Evolutionary conservation across 345 rosid genomes (phyloP).

Genomic region (Orychophragmus violaceus): DNA sequence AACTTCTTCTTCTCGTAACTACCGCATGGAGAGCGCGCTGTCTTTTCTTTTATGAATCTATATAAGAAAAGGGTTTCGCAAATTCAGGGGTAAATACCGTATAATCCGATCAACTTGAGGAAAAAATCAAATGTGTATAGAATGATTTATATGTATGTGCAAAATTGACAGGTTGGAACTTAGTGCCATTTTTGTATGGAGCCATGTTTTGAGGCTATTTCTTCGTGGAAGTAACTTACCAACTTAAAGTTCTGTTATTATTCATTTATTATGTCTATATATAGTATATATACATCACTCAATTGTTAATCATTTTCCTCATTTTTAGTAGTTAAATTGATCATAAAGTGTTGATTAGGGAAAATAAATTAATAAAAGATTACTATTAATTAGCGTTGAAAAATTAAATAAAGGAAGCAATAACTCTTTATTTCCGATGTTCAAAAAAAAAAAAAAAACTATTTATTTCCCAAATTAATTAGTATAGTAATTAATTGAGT

Average conservation of each 20-base stretch:
- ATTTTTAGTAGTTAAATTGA: neutral
- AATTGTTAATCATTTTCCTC: neutral
- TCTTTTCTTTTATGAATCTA: slow-evolving; percentile 1
- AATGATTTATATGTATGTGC: neutral
- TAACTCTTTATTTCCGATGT: no score
- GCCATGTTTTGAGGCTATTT: slow-evolving; percentile 21
- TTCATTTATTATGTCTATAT: neutral
- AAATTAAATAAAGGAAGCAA: neutral
- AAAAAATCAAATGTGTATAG: neutral
- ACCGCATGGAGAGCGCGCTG: slow-evolving; percentile 3
- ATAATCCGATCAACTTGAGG: slow-evolving; percentile 10
- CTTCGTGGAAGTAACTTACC: slow-evolving; percentile 8
- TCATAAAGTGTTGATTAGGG: neutral
- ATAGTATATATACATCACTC: neutral
- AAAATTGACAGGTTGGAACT: neutral
- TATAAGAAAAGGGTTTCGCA: neutral
- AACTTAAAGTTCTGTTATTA: neutral
- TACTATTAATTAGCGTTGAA: neutral
- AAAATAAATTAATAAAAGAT: neutral
- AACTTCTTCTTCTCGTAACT: slow-evolving; percentile 8
- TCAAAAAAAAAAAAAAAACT: no score
- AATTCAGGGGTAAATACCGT: neutral
- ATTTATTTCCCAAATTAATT: neutral
- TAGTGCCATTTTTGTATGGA: slow-evolving; percentile 9
- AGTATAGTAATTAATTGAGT: neutral